A percentile compares a stretch with the other conserved stretches of the same genome.
Evolutionary conservation across 345 rosid genomes (phyloP).

Genomic region (Pugionium dolabratum): DNA sequence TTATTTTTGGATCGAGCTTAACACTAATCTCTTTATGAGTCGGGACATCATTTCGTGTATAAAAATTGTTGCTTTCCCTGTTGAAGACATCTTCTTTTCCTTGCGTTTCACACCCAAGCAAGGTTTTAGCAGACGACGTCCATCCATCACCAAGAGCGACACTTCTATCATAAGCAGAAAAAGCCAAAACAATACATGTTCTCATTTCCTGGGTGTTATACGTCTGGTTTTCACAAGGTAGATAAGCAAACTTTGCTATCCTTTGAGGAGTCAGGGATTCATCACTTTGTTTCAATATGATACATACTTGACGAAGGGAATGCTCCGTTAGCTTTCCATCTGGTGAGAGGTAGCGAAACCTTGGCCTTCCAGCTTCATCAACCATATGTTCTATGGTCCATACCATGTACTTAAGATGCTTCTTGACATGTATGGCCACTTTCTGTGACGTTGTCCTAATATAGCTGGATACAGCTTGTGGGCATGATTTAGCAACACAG

Average conservation of each 20-base stretch:
- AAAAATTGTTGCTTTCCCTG: conserved; percentile 3
- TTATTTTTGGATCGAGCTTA: conserved; percentile 12
- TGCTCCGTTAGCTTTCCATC: conserved; percentile 44
- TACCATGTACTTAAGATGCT: conserved; percentile 56
- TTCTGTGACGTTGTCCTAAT: conserved; percentile 10
- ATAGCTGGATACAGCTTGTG: conserved; percentile 51
- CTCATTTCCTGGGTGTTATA: conserved; percentile 7
- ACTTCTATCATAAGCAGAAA: conserved; percentile 25
- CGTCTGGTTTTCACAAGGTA: conserved; percentile 12
- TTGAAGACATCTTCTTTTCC: conserved; percentile 2
- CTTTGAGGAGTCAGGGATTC: background rate
- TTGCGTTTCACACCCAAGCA: conserved; percentile 14
- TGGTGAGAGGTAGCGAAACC: conserved; percentile 67
- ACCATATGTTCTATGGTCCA: conserved; percentile 56
- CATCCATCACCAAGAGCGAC: conserved; percentile 15
- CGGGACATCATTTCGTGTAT: background rate
- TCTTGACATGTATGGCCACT: conserved; percentile 38
- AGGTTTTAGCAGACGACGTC: conserved; percentile 16
- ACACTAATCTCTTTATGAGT: conserved; percentile 2
- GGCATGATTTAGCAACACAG: conserved; percentile 56
- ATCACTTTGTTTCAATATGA: conserved; percentile 35
- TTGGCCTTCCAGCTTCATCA: conserved; percentile 22
- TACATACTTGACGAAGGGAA: conserved; percentile 62
- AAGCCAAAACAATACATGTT: conserved; percentile 28
- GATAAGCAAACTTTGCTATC: conserved; percentile 13